phyloP scores from a whole-genome alignment of 1,284 basidiomycete genomes.

The Cutaneotrichosporon dermatis region DNA sequence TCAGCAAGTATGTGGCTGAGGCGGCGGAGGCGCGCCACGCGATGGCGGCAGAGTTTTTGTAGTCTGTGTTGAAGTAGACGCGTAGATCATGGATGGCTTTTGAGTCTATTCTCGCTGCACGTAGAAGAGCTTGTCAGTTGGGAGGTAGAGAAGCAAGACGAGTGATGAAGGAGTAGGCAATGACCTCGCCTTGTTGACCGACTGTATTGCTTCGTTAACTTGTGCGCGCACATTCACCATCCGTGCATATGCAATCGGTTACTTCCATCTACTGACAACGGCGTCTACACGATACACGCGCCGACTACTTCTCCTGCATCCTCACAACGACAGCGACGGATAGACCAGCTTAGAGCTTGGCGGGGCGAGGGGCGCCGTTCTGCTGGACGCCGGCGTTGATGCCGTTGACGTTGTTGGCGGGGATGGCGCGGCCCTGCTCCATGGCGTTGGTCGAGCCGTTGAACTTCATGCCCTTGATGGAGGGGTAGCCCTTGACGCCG shows the following conservation, averaged over 20 bases:
- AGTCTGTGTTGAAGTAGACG: not conserved
- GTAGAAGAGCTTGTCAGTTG: no score
- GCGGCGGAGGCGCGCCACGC: not conserved
- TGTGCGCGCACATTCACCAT: no score
- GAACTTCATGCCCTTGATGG: constrained; percentile 60
- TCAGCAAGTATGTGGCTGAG: constrained; percentile 23
- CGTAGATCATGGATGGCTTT: no score
- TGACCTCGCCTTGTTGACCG: no score
- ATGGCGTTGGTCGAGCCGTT: constrained; percentile 49
- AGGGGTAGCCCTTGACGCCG: constrained; percentile 50
- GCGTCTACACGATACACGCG: no score
- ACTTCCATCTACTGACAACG: not conserved
- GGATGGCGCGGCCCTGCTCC: constrained; percentile 3
- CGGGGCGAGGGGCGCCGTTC: constrained; percentile 12
- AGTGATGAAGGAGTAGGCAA: no score
- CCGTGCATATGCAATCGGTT: not conserved
- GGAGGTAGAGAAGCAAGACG: no score
- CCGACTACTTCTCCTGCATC: no score
- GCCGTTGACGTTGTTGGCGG: constrained; percentile 9
- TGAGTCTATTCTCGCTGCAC: no score
- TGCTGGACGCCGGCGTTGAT: constrained; percentile 9
- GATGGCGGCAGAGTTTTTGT: not conserved
- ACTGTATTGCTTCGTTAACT: no score
- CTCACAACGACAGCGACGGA: no score
- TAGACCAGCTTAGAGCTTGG: constrained; percentile 4